A percentile compares a stretch with the other conserved stretches of the same genome.
These are phyloP conservation scores for Sporothrix luriei DNA, from an alignment of 2,329 filamentous ascomycete species.

Conservation along the genomic window DNA sequence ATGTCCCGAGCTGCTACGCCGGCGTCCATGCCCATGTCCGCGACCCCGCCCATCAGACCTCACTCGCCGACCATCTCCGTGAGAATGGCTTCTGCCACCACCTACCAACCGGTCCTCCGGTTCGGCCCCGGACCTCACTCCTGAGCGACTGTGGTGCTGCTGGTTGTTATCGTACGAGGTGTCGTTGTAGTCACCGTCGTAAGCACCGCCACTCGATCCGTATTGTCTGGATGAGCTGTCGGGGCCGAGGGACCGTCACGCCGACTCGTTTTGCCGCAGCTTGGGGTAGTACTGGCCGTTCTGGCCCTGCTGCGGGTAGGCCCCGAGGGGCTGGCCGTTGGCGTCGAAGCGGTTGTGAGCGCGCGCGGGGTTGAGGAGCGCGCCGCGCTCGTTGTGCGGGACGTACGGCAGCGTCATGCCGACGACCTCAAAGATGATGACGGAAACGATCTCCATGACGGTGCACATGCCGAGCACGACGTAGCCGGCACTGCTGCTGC, in stretches of 20 bases:
- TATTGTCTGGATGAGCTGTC: not conserved
- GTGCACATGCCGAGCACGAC: slow-evolving; percentile 51
- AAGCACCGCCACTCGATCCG: not conserved
- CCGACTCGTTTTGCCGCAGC: slow-evolving; percentile 22
- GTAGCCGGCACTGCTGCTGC: slow-evolving; percentile 44
- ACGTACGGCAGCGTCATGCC: slow-evolving; percentile 45
- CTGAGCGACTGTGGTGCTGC: not conserved
- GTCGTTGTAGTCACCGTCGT: not conserved
- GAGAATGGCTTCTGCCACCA: not conserved
- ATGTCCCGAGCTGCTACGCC: slow-evolving; percentile 6
- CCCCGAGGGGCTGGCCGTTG: slow-evolving; percentile 20
- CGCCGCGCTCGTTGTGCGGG: slow-evolving; percentile 1
- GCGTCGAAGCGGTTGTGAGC: not conserved
- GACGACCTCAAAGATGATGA: slow-evolving; percentile 47
- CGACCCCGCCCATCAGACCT: not conserved
- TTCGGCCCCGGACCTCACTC: slow-evolving; percentile 15
- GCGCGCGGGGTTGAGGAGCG: not conserved
- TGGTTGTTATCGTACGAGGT: not conserved
- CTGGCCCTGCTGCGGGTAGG: not conserved
- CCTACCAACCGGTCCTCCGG: not conserved
- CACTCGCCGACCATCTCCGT: not conserved
- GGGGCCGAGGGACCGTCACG: slow-evolving; percentile 16
- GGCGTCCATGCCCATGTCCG: not conserved
- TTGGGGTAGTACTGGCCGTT: slow-evolving; percentile 24
- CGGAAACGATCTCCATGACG: slow-evolving; percentile 54